These are phyloP conservation scores for Magnaporthiopsis rhizophila DNA, from an alignment of 2,329 filamentous ascomycete genomes.

Conservation along the genomic window DNA sequence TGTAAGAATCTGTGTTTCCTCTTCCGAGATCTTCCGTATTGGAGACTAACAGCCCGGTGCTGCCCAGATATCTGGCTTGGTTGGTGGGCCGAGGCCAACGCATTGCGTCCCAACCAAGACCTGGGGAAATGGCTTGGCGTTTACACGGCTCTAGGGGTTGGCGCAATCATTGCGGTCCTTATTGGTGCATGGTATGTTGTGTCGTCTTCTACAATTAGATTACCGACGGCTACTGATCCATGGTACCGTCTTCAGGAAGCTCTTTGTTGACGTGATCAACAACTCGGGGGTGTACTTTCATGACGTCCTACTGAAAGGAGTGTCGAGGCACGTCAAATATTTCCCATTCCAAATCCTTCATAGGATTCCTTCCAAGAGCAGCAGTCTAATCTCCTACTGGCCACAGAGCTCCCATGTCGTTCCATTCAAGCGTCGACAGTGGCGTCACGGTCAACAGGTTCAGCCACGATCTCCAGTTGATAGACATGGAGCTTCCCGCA, in stretches of 20 bases:
- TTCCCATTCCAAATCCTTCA: too few relatives aligned
- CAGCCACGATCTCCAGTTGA: conserved; percentile 30
- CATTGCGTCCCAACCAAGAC: conserved; percentile 2
- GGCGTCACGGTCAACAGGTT: conserved; percentile 29
- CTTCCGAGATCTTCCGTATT: too few relatives aligned
- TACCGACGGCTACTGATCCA: too few relatives aligned
- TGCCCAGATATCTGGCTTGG: conserved; percentile 16
- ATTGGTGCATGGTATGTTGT: neutral
- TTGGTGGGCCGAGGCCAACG: conserved; percentile 15
- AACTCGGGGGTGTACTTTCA: conserved; percentile 2
- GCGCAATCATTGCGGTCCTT: conserved; percentile 7
- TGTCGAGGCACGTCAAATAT: neutral
- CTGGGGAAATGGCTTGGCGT: conserved; percentile 9
- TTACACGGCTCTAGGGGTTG: conserved; percentile 5
- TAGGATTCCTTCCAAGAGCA: too few relatives aligned
- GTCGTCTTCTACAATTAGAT: too few relatives aligned
- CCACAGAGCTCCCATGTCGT: conserved; percentile 22
- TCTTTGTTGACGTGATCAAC: conserved; percentile 4
- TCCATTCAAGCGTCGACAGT: conserved; percentile 25
- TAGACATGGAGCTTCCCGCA: conserved; percentile 25
- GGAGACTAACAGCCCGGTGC: too few relatives aligned
- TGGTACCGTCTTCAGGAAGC: neutral
- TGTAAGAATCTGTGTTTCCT: conserved; percentile 7
- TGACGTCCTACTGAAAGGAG: neutral
- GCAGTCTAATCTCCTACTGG: neutral